Conservation (phyloP, 2,329 filamentous ascomycete species). For the Incumbomyces delicatus region DNA sequence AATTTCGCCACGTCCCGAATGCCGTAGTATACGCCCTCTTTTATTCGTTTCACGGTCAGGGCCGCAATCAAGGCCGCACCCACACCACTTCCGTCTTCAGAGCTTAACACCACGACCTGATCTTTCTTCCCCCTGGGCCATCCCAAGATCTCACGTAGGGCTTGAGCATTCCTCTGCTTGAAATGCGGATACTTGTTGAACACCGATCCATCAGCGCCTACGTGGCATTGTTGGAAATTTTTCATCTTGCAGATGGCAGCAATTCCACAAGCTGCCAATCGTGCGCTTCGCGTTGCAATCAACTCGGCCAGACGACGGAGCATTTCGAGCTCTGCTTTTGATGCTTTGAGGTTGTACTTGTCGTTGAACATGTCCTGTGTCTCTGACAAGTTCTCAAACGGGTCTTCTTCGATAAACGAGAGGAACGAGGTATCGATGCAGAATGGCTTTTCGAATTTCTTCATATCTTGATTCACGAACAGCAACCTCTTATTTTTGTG, state of each 20-base stretch:
- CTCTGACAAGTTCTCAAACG: slow-evolving; percentile 89
- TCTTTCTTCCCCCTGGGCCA: slow-evolving; percentile 74
- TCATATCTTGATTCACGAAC: slow-evolving; percentile 75
- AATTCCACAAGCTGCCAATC: slow-evolving; percentile 87
- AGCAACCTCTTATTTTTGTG: slow-evolving; percentile 70
- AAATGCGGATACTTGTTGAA: slow-evolving; percentile 99
- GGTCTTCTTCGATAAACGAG: slow-evolving; percentile 86
- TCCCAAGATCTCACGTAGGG: slow-evolving; percentile 88
- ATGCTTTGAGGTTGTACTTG: slow-evolving; percentile 62
- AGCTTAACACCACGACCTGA: slow-evolving; percentile 75
- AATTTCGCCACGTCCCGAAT: slow-evolving; percentile 42
- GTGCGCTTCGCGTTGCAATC: slow-evolving; percentile 87
- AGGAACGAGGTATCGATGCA: slow-evolving; percentile 88
- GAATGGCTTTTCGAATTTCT: slow-evolving; percentile 74
- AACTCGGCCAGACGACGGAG: slow-evolving; percentile 82
- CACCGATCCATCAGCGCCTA: slow-evolving; percentile 91
- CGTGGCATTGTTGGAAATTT: slow-evolving; percentile 75
- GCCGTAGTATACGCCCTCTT: slow-evolving; percentile 49
- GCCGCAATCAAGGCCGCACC: slow-evolving; percentile 88
- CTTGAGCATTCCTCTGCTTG: slow-evolving; percentile 81
- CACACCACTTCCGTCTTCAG: slow-evolving; percentile 95
- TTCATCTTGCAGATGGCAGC: slow-evolving; percentile 97
- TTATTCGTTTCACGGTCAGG: slow-evolving; percentile 53
- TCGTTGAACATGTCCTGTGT: slow-evolving; percentile 72
- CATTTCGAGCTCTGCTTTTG: slow-evolving; percentile 73